A percentile compares a stretch with the other conserved stretches of the same genome.
Conservation (phyloP, 176 grass and related monocot genomes). For the Areca catechu region DNA sequence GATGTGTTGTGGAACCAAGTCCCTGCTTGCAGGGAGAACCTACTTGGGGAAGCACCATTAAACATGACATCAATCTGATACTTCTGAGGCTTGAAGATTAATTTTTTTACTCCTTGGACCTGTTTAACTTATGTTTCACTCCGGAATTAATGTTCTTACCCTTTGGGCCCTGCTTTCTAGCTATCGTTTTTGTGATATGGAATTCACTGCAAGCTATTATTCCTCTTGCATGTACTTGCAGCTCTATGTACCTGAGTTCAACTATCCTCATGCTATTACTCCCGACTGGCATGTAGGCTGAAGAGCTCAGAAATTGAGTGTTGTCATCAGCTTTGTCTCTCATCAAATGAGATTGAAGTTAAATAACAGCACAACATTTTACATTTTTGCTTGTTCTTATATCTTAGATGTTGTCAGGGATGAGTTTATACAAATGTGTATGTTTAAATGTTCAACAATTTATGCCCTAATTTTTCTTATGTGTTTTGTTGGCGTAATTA, state of each 20-base stretch:
- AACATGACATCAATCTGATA: slow-evolving; percentile 4
- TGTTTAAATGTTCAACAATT: no score
- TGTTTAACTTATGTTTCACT: no score
- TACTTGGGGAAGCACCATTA: not conserved
- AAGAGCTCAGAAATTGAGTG: slow-evolving; percentile 12
- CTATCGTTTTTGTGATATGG: no score
- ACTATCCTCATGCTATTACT: not conserved
- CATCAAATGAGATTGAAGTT: slow-evolving; percentile 9
- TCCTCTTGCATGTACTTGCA: no score
- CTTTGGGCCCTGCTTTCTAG: no score
- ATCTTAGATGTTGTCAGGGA: no score
- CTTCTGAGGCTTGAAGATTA: not conserved
- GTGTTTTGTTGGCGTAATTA: no score
- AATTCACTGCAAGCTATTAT: no score
- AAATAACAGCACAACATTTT: slow-evolving; percentile 11
- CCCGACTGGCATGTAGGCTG: not conserved
- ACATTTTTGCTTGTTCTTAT: no score
- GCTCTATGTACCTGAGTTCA: not conserved
- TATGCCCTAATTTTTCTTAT: no score
- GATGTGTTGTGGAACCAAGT: slow-evolving; percentile 7
- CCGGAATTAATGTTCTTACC: not conserved
- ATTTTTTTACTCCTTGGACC: no score
- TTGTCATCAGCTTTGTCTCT: slow-evolving; percentile 16
- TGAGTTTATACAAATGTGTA: no score
- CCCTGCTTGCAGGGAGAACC: slow-evolving; percentile 3